Evolutionary conservation across 192 early-diverging fungal genomes (phyloP).

Genomic region (Coemansia sp.): DNA sequence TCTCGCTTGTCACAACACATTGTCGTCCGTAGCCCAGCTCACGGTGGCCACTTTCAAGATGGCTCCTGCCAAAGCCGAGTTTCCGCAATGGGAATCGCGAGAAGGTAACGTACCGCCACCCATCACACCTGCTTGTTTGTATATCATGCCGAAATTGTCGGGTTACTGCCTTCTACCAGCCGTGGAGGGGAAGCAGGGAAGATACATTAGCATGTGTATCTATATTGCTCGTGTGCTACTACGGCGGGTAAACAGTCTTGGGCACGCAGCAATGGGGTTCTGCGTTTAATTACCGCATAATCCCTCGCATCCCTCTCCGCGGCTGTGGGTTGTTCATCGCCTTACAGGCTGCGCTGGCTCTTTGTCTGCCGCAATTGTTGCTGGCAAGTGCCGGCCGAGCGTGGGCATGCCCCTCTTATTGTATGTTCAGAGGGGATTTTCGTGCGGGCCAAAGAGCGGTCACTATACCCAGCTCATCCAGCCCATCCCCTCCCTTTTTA

Average conservation of each 20-base stretch:
- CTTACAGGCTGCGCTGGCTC: slow-evolving; percentile 4
- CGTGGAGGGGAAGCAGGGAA: slow-evolving; percentile 4
- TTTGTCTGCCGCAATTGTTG: slow-evolving; percentile 10
- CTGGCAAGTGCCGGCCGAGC: background rate
- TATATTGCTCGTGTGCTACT: slow-evolving; percentile 6
- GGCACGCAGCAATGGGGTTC: slow-evolving; percentile 2
- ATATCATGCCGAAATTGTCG: slow-evolving; percentile 4
- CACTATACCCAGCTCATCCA: slow-evolving; percentile 13
- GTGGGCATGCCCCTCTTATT: background rate
- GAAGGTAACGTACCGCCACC: slow-evolving; percentile 12
- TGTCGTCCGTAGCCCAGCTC: slow-evolving; percentile 13
- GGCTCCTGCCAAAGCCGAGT: slow-evolving; percentile 12
- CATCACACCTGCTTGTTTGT: background rate
- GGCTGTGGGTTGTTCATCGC: slow-evolving; percentile 14
- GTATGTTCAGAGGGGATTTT: slow-evolving; percentile 7
- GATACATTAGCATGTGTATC: background rate
- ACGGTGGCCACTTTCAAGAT: slow-evolving; percentile 10
- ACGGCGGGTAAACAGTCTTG: slow-evolving; percentile 23
- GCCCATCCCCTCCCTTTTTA: slow-evolving; percentile 9
- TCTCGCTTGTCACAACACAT: background rate
- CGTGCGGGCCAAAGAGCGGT: slow-evolving; percentile 1
- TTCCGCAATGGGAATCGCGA: slow-evolving; percentile 16
- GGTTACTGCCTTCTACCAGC: slow-evolving; percentile 4
- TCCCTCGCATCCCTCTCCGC: slow-evolving; percentile 4
- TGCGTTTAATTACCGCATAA: slow-evolving; percentile 10